Evolutionary conservation across 2,329 filamentous ascomycete species (phyloP).

Genomic region (Aquanectria penicillioides): DNA sequence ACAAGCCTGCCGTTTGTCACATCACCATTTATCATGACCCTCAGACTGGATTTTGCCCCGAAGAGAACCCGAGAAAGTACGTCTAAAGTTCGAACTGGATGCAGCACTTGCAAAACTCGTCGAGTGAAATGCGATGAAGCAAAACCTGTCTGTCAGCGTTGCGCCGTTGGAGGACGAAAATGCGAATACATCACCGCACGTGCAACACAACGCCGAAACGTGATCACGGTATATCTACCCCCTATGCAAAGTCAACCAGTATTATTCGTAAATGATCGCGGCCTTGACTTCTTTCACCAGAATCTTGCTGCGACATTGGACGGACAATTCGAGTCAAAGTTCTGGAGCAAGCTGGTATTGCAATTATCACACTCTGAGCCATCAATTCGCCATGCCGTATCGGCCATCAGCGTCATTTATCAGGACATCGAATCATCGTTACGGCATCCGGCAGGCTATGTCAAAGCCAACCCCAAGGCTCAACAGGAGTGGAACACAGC

Average conservation of each 20-base stretch:
- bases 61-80: slow-evolving; percentile 18
- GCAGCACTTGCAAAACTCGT: slow-evolving; percentile 18
- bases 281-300: slow-evolving; percentile 11
- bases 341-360: slow-evolving; percentile 14
- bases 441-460: slow-evolving; percentile 1
- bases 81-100: slow-evolving; percentile 18
- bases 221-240: slow-evolving; percentile 12
- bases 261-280: slow-evolving; percentile 4
- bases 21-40: not conserved
- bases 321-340: slow-evolving; percentile 8
- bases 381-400: slow-evolving; percentile 13
- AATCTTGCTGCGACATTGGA: not conserved
- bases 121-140: slow-evolving; percentile 18
- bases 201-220: not conserved
- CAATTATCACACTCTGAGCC: slow-evolving; percentile 18
- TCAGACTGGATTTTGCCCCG: not conserved
- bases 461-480: slow-evolving; percentile 1
- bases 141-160: slow-evolving; percentile 14
- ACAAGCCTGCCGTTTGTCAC: not conserved
- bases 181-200: slow-evolving; percentile 3
- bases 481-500: slow-evolving; percentile 2
- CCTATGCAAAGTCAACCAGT: slow-evolving; percentile 3
- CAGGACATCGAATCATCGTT: slow-evolving; percentile 13
- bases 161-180: slow-evolving; percentile 3
- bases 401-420: slow-evolving; percentile 2